Base-by-base conservation (phyloP, 1,284 basidiomycete species). In the Amylostereum areolatum region DNA sequence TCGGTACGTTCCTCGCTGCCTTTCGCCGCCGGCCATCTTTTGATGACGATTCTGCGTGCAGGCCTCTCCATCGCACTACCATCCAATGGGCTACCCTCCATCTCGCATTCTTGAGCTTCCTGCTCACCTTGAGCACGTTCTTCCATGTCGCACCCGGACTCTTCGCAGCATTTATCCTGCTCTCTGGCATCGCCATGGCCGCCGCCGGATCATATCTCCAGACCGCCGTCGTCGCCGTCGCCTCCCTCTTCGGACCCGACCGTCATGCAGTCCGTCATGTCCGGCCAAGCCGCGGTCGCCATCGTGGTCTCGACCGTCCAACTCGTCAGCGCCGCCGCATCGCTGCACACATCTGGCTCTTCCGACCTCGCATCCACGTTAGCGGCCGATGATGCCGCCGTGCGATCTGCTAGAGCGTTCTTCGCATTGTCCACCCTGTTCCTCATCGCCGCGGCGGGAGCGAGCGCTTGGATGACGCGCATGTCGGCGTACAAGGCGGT, bases 261-360 rank as follows among this genome's bases (percentile, higher is more conserved):
- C 9, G 80, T 80, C 5, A 75, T 91, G 52, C 86, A 89, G 63
- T 69, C 80, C 5, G 71, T 83, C 59, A 78, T 90, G 72, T 77
- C 86, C 1, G 88, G 89, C 5, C 87, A 91, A 59, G 88, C 85
- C 3, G 84, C 83, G 0, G 78, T 89, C 0, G 89, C 81, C 0
- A 85, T 91, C 4, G 80, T 75, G 2, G 80, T 91, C 48, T 86
- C 84, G 54, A 68, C 71, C 2, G 79, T 89, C 1, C 85, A 91
- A 58, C 76, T 88, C n/a, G 58, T 80, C 40, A 85, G 83, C 52
- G 74, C 85, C 3, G 61, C 71, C 0, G 67, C 76, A 3, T 83
- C 83, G 10, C 68, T 85, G 4, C 57, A 60, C 18, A 53, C 56
- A 9, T 62, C 69, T 5, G 25, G 28, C 28, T 18, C 18, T 18